These are phyloP conservation scores for Plantago elongata DNA, from an alignment of 257 asterid genomes.

Conservation along the genomic window DNA sequence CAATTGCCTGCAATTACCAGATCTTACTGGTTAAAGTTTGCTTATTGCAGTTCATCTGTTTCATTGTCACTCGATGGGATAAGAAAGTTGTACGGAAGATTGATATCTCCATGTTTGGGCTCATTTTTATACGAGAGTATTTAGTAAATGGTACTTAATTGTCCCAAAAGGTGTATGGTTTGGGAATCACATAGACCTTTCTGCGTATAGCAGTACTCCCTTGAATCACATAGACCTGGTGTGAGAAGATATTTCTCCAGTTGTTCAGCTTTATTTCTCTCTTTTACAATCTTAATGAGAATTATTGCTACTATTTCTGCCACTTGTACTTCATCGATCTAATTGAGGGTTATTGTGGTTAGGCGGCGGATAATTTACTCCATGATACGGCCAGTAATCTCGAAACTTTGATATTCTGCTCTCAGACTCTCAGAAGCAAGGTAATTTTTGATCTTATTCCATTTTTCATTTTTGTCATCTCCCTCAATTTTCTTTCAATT, in stretches of 20 bases:
- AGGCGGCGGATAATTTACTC: constrained; percentile 99
- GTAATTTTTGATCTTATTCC: constrained; percentile 31
- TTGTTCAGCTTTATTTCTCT: neutral
- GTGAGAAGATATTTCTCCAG: constrained; percentile 4
- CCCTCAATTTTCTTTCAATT: neutral
- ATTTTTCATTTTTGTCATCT: neutral
- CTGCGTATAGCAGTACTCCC: too few relatives aligned
- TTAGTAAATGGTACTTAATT: too few relatives aligned
- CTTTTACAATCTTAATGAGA: neutral
- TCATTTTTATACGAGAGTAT: too few relatives aligned
- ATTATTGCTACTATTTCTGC: constrained; percentile 7
- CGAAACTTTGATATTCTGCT: constrained; percentile 93
- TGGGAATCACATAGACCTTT: too few relatives aligned
- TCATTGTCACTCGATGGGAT: too few relatives aligned
- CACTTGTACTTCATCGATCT: constrained; percentile 18
- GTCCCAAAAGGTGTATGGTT: too few relatives aligned
- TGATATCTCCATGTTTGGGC: too few relatives aligned
- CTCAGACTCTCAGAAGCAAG: constrained; percentile 99
- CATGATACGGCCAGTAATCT: constrained; percentile 86
- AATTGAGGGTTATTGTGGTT: constrained; percentile 24
- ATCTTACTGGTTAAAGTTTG: too few relatives aligned
- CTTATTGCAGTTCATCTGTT: too few relatives aligned
- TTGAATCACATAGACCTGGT: constrained; percentile 4
- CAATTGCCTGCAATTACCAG: too few relatives aligned
- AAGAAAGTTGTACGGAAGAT: too few relatives aligned